Evolutionary conservation across 495 filamentous ascomycete genomes (phyloP).

Genomic region (Stereocaulon alpinum): DNA sequence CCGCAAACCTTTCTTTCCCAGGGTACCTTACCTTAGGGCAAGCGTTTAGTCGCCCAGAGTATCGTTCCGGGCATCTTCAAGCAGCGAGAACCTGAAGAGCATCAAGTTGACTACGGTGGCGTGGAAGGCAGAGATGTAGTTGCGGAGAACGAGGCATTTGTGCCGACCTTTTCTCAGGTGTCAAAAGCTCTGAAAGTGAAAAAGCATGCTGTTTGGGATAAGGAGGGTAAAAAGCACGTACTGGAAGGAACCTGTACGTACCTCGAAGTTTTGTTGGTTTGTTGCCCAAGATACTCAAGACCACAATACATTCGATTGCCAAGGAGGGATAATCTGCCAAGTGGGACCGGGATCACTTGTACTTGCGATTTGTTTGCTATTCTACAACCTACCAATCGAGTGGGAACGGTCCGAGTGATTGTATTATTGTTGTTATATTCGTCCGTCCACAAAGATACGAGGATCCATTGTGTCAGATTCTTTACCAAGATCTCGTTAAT

Average conservation of each 20-base stretch:
- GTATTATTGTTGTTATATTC: background rate
- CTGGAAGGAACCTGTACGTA: constrained; percentile 75
- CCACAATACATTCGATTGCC: too few species aligned
- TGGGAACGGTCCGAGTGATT: background rate
- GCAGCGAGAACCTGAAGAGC: constrained; percentile 91
- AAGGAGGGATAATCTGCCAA: too few species aligned
- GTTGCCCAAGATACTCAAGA: too few species aligned
- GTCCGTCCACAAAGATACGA: background rate
- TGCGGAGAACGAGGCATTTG: constrained; percentile 77
- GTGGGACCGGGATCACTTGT: too few species aligned
- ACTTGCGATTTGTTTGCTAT: too few species aligned
- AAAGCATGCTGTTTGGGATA: constrained; percentile 97
- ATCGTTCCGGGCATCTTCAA: constrained; percentile 99
- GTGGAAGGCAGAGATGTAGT: constrained; percentile 96
- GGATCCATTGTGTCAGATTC: background rate
- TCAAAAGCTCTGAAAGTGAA: constrained; percentile 81
- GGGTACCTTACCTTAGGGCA: constrained; percentile 47
- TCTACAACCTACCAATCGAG: too few species aligned
- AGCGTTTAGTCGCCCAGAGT: constrained; percentile 93
- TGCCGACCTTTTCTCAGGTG: constrained; percentile 75
- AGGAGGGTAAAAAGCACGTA: constrained; percentile 79
- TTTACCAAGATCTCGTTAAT: background rate
- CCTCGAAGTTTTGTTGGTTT: too few species aligned
- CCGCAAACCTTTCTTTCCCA: too few species aligned
- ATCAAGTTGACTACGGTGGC: constrained; percentile 97